Evolutionary conservation across 805 yeast genomes (phyloP), one percentile per base, ranked within the genome.

Genomic region (Saturnispora quitensis): DNA sequence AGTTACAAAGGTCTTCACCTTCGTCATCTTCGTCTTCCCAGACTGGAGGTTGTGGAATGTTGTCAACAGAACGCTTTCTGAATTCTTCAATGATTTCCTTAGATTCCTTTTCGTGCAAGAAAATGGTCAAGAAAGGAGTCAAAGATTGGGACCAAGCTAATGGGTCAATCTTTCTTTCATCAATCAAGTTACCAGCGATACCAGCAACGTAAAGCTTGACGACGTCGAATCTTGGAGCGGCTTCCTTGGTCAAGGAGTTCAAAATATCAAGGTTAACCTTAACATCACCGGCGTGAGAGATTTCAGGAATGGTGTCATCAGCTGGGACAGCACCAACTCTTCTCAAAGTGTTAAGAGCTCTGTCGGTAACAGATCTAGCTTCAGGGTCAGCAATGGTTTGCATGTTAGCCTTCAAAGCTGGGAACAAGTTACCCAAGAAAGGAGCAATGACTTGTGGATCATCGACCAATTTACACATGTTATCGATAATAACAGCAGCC

Each of bases 371-470:
- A 63, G 87, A 91, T 80, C 99, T 91, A 64, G 99, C 99, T 80
- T 93, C 99, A 73, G 99, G 99, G 77, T 93, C 99, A 74, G 99
- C 99, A 77, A 93, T 90, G 79, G 87, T 89, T 69, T 86, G 76
- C 78, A 84, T 82, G 87, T 93, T 93, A 72, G 83, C 73, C 84
- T 88, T 88, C 75, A 93, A 81, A 69, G 97, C 87, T 72, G 99
- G 99, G 80, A 89, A 86, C 69, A 93, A 83, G 72, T 85, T 86
- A 76, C 80, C 78, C 85, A 93, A 78, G 88, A 93, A 93, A 63
- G 99, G 99, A 80, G 98, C 99, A 76, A 93, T 96, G 71, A 93
- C 95, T 80, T 93, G 98, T 66, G 99, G 99, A 73, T 93, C 99
- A 73, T 93, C 99, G 79, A 93, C 99, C 76, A 93, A 88, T 78